phyloP scores from a whole-genome alignment of 768 basidiomycete genomes.

The Floccularia luteovirens region DNA sequence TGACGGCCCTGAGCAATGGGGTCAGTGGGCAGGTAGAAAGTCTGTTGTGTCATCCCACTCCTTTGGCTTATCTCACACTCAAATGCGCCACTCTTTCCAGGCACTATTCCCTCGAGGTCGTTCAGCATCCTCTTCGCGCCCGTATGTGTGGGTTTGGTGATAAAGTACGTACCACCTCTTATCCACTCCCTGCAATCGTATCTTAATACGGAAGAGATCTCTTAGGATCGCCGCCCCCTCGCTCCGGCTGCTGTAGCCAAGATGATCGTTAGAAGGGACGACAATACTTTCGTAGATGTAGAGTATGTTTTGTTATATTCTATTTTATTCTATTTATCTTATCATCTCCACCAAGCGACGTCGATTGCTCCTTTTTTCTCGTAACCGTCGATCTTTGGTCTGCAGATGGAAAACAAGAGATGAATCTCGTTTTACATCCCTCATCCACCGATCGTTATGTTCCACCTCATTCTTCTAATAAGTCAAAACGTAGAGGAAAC shows the following conservation, averaged over 20 bases:
- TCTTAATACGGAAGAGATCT: slow-evolving; percentile 10
- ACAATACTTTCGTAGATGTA: slow-evolving; percentile 61
- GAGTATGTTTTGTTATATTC: slow-evolving; percentile 47
- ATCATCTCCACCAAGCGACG: slow-evolving; percentile 42
- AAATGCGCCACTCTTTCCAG: slow-evolving; percentile 27
- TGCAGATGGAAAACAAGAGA: slow-evolving; percentile 70
- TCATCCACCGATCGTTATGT: slow-evolving; percentile 71
- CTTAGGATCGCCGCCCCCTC: slow-evolving; percentile 84
- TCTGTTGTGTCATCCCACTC: slow-evolving; percentile 21
- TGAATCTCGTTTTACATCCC: slow-evolving; percentile 86
- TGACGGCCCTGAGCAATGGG: slow-evolving; percentile 57
- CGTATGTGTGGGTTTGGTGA: slow-evolving; percentile 97
- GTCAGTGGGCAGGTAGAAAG: slow-evolving; percentile 62
- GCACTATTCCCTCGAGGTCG: slow-evolving; percentile 76
- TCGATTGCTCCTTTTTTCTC: slow-evolving; percentile 84
- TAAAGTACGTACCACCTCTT: slow-evolving; percentile 49
- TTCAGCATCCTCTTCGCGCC: slow-evolving; percentile 85
- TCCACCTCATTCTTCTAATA: slow-evolving; percentile 35
- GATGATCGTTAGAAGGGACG: slow-evolving; percentile 65
- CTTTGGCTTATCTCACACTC: slow-evolving; percentile 6
- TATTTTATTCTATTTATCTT: slow-evolving; percentile 1
- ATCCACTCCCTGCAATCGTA: slow-evolving; percentile 7
- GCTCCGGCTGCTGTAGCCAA: slow-evolving; percentile 88
- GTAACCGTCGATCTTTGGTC: slow-evolving; percentile 94
- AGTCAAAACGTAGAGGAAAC: slow-evolving; percentile 33